These are phyloP conservation scores for Aspergillus fumigatiaffinis DNA, from an alignment of 2,329 filamentous ascomycete genomes.

Conservation along the genomic window DNA sequence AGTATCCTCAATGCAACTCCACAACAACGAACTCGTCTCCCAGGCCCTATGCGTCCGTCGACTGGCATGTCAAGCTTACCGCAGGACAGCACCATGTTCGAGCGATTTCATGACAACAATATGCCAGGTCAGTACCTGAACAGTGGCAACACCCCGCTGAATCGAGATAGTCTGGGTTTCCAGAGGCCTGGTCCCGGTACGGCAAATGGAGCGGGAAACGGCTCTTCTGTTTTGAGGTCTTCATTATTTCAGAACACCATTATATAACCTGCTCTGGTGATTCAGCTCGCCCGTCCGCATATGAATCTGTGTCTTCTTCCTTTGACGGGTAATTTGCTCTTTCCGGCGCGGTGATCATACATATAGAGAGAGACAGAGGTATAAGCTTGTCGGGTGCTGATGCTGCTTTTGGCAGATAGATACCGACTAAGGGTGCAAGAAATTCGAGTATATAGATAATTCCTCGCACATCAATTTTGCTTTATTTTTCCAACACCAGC, in stretches of 20 bases:
- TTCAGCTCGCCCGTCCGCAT: not conserved
- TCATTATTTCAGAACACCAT: not conserved
- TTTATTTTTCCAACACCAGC: no score
- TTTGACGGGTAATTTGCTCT: not conserved
- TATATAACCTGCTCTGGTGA: not conserved
- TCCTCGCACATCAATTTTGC: no score
- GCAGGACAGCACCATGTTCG: slow-evolving; percentile 6
- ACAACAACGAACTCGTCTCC: slow-evolving; percentile 27
- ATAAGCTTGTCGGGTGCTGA: not conserved
- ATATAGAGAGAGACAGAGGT: not conserved
- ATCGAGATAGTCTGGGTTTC: not conserved
- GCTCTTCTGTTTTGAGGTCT: not conserved
- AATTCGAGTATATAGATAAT: not conserved
- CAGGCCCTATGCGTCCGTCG: slow-evolving; percentile 15
- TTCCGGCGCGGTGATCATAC: not conserved
- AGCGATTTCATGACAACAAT: not conserved
- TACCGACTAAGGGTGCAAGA: not conserved
- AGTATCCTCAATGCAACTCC: slow-evolving; percentile 12
- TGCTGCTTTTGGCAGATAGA: not conserved
- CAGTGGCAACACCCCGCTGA: not conserved
- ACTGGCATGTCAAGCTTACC: slow-evolving; percentile 22
- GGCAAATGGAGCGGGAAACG: not conserved
- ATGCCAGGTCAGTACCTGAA: not conserved
- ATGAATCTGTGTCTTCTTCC: not conserved
- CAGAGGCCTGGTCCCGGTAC: not conserved